Evolutionary conservation across 495 filamentous ascomycete species (phyloP), one percentile per base, ranked within the genome.

Genomic region (Daldinia grandis): DNA sequence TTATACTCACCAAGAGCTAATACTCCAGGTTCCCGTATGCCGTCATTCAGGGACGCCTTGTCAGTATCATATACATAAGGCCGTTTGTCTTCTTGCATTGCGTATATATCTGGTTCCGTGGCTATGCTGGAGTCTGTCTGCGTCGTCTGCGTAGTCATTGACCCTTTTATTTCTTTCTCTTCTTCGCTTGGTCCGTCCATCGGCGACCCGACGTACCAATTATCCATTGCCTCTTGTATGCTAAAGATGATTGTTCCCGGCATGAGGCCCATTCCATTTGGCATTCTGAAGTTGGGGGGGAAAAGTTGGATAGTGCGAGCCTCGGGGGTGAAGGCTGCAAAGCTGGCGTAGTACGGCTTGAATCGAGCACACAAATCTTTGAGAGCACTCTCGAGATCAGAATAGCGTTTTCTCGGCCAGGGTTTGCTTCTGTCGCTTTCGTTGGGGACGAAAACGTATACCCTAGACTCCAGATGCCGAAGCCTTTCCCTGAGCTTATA

Each of bases 321-420:
- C 40, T 19, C 24, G 25, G 35, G 35, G 8, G 65, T 64, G 33
- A 71, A 76, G 2, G 66, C 60, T 14, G 75, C 75, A 19, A 76
- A 75, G 19, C 67, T 64, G 12, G 69, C 66, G 50, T 75, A 76
- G 49, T 58, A 73, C 25, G 68, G 54, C 30, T 63, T 63, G 55
- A 75, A 73, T 3, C 66, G 69, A 31, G 54, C 21, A 27, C 58
- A 73, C 1, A 76, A 47, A 54, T 73, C 72, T 21, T 28, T 47
- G 4, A 76, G 63, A 12, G 75, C 75, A n/a, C 54, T 53, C 47
- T 68, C 62, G 24, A 76, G 53, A 47, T 72, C 60, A 8, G 69
- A 64, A 30, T 76, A 76, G 12, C 54, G 49, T n/a, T 10, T 54
- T 28, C 67, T 71, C n/a, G 75, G 72, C 57, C 69, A 65, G 17